Evolutionary conservation across 768 basidiomycete genomes (phyloP).

Genomic region (Gloeostereum incarnatum): DNA sequence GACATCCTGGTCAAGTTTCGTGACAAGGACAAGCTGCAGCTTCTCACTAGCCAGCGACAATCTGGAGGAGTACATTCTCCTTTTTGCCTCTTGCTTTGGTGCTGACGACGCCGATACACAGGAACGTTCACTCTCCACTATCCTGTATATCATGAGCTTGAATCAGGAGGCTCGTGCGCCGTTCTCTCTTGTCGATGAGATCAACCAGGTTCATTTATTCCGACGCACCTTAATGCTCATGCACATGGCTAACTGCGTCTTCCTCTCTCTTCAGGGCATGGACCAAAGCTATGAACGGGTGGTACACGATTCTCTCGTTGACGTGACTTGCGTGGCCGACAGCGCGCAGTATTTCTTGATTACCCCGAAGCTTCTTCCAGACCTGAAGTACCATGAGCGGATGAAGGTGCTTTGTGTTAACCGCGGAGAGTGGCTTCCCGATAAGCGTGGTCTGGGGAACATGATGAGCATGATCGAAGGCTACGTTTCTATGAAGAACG

Average conservation of each 20-base stretch:
- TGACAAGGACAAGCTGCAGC: slow-evolving; percentile 77
- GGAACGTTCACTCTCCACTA: slow-evolving; percentile 97
- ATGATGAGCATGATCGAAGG: slow-evolving; percentile 67
- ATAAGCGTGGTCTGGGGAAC: slow-evolving; percentile 53
- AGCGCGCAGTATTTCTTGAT: slow-evolving; percentile 99
- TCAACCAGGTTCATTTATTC: slow-evolving; percentile 70
- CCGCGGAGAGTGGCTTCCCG: slow-evolving; percentile 90
- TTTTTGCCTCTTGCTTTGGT: slow-evolving; percentile 3
- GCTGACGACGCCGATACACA: slow-evolving; percentile 17
- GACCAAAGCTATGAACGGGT: slow-evolving; percentile 89
- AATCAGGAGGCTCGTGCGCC: slow-evolving; percentile 91
- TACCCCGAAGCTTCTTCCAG: slow-evolving; percentile 91
- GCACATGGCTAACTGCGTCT: slow-evolving; percentile 4
- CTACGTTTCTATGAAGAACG: too few species aligned
- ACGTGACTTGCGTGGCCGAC: slow-evolving; percentile 84
- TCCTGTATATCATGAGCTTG: slow-evolving; percentile 92
- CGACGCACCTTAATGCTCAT: not conserved
- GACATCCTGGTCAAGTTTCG: slow-evolving; percentile 96
- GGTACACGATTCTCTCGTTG: slow-evolving; percentile 93
- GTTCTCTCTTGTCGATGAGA: slow-evolving; percentile 98
- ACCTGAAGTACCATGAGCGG: slow-evolving; percentile 80
- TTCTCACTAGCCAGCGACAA: slow-evolving; percentile 82
- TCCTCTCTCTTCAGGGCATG: slow-evolving; percentile 83
- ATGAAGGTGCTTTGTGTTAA: slow-evolving; percentile 96
- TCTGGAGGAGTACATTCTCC: slow-evolving; percentile 95